Evolutionary conservation across 192 early-diverging fungal genomes (phyloP).

Genomic region (Dissophora globulifera): DNA sequence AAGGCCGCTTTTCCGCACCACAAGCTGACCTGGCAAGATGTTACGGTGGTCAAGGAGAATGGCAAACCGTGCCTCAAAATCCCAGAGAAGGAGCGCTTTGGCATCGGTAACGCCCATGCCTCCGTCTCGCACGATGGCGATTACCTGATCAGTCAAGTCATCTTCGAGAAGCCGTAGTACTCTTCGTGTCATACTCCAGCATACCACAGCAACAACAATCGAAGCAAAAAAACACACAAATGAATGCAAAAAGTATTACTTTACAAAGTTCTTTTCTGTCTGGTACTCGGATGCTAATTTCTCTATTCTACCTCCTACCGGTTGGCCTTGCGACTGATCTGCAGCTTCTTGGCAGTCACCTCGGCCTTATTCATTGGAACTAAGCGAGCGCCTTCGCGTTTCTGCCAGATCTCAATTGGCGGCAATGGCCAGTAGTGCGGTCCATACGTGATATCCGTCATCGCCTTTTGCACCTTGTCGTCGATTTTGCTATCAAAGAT

Average conservation of each 20-base stretch:
- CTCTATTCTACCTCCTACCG: slow-evolving; percentile 16
- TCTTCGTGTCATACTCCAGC: no score
- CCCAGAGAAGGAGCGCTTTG: slow-evolving; percentile 40
- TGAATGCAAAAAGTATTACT: neutral
- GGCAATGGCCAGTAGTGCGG: slow-evolving; percentile 78
- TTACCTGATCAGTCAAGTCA: slow-evolving; percentile 73
- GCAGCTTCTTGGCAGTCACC: slow-evolving; percentile 48
- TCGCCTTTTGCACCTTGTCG: slow-evolving; percentile 60
- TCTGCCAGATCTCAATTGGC: slow-evolving; percentile 71
- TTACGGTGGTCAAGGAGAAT: slow-evolving; percentile 62
- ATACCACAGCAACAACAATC: no score
- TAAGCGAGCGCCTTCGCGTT: slow-evolving; percentile 70
- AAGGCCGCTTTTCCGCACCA: slow-evolving; percentile 75
- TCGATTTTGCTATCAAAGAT: slow-evolving; percentile 49
- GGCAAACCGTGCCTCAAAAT: slow-evolving; percentile 61
- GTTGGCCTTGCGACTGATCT: slow-evolving; percentile 53
- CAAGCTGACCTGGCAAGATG: slow-evolving; percentile 70
- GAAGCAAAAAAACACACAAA: neutral
- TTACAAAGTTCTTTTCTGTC: neutral
- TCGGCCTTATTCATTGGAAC: slow-evolving; percentile 58
- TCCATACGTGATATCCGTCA: slow-evolving; percentile 69
- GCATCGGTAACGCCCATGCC: slow-evolving; percentile 57
- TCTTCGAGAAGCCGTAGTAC: slow-evolving; percentile 62
- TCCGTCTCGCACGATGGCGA: slow-evolving; percentile 86
- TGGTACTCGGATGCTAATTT: no score